Evolutionary conservation across 164 flowering plant genomes (phyloP), one percentile per base, ranked within the genome.

Genomic region (Dillenia turbinata): DNA sequence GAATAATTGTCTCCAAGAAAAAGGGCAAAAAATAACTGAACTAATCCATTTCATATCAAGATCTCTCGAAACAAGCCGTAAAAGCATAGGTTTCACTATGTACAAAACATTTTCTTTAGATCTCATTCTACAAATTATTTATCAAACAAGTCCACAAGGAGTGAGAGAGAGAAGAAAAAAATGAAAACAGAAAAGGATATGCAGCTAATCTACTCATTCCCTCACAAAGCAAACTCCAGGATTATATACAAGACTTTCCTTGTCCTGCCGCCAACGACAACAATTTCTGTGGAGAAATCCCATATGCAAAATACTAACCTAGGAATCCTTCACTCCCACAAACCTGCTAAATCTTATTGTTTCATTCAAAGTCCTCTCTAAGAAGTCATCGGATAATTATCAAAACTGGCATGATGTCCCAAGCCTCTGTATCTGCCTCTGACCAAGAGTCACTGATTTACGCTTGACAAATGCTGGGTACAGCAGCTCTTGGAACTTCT

Each of bases 371-470:
- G 40, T 33, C 40, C 40, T 33, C 40, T 33, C 40, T 33, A 33
- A 33, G 83, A 56, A 57, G 64, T 73, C 9, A 65, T 43, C n/a
- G 61, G 58, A 44, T 63, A 77, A 75, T 54, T 67, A 59, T 11
- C 82, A 86, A 78, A 86, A 83, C 75, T 79, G 83, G 77, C 88
- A 82, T 9, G 88, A 84, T 47, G 88, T 84, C 9, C 91, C 91
- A 57, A 84, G 81, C 78, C 86, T 81, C 77, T 71, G 86, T 61
- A 79, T 81, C 73, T 75, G 87, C 70, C 79, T 75, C 67, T 67
- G 77, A 33, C 75, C 79, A 12, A 53, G 43, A 33, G 50, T 63
- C 13, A 14, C 71, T 6, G 74, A 66, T 63, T 77, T 79, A 15
- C 77, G 75, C 44, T 70, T 72, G 4, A 66, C 61, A 52, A 86